Percentiles rank a stretch among this genome's conserved stretches.
phyloP scores from a whole-genome alignment of 164 flowering plant genomes.

The Stephania japonica region DNA sequence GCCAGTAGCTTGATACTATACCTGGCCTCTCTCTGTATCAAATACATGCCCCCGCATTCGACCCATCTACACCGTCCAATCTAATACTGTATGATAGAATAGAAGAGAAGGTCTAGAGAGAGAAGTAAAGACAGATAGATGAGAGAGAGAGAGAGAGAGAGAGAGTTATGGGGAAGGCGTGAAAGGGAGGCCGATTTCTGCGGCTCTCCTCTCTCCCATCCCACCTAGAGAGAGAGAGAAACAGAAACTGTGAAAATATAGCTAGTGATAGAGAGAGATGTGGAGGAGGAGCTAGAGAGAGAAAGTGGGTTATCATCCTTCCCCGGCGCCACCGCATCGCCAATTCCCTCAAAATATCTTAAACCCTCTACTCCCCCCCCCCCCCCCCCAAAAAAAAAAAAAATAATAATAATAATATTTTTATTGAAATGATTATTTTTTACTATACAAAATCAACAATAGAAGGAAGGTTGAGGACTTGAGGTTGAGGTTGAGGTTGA shows the following conservation, averaged over 20 bases:
- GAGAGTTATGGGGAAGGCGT: slow-evolving; percentile 1
- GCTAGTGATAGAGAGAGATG: not conserved
- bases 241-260: slow-evolving; percentile 2
- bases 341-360: no score
- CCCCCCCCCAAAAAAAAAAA: no score
- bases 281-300: not conserved
- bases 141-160: not conserved
- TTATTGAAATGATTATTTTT: no score
- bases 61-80: not conserved
- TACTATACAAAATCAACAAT: no score
- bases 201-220: slow-evolving; percentile 10
- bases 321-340: not conserved
- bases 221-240: slow-evolving; percentile 7
- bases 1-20: not conserved
- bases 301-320: not conserved
- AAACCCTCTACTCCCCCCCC: no score
- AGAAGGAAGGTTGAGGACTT: no score
- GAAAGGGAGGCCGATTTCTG: slow-evolving; percentile 8
- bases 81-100: no score
- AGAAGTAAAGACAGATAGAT: no score
- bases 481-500: no score
- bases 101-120: no score
- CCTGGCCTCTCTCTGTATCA: not conserved
- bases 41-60: not conserved
- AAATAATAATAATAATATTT: no score